Conservation (phyloP, 495 filamentous ascomycete genomes). For the Hypoxylon rickii region DNA sequence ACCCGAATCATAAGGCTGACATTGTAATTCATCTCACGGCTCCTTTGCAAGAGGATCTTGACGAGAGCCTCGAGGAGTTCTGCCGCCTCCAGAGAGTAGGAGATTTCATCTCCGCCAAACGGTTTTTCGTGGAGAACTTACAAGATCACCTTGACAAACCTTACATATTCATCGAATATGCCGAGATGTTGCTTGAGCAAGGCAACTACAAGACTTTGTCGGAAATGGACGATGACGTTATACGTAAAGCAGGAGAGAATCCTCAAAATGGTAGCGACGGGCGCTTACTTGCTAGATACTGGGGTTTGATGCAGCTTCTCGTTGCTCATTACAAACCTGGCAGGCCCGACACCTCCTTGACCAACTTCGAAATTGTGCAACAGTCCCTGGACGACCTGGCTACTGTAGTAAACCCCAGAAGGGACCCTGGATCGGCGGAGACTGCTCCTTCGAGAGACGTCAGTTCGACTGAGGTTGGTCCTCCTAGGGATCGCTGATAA, state of each 20-base stretch:
- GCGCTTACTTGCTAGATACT: neutral
- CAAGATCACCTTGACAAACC: constrained; percentile 19
- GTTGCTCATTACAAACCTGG: neutral
- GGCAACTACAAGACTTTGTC: constrained; percentile 18
- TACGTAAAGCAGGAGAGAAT: neutral
- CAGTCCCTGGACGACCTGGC: neutral
- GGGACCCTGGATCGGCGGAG: neutral
- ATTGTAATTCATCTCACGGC: constrained; percentile 24
- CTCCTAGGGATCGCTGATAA: neutral
- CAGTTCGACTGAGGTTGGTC: constrained; percentile 18
- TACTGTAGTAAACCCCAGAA: neutral
- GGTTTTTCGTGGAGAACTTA: constrained; percentile 19
- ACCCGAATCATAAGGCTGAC: constrained; percentile 8
- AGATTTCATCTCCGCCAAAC: constrained; percentile 16
- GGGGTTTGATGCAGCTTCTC: constrained; percentile 3
- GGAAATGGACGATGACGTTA: neutral
- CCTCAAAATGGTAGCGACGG: neutral
- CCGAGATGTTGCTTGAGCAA: constrained; percentile 27
- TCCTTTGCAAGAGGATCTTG: constrained; percentile 22
- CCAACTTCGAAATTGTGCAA: too few species aligned
- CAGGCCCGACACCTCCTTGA: neutral
- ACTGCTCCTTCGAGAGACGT: neutral
- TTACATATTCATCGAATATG: constrained; percentile 26
- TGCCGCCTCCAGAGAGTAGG: constrained; percentile 28
- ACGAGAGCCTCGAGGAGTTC: constrained; percentile 24